Evolutionary conservation across 345 rosid species (phyloP), one percentile per base, ranked within the genome.

Genomic region (Moricandia moricandioides): DNA sequence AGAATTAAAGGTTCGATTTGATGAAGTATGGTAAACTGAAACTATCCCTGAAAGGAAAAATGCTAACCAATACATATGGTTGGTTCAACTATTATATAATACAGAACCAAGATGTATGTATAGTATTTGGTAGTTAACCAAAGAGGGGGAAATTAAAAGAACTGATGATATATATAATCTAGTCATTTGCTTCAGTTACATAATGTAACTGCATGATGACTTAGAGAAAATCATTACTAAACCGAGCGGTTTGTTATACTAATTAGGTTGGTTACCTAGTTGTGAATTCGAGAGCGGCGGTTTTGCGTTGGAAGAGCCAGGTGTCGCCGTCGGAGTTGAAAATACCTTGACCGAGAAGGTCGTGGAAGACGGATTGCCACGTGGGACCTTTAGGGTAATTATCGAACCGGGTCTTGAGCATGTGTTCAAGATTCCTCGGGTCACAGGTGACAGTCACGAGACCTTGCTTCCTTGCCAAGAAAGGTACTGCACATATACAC

Each of bases 341-440:
- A 78, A 94, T 91, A 39, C 98, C 98, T 69, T 91, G 79, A 8
- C 98, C 97, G 3, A 94, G 98, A 12, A 94, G 84, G 72, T 94
- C 98, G 37, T 91, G 97, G 56, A 94, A 91, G 29, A 94, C 98
- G 6, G 90, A 90, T 58, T 94, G 95, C 97, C 98, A 91, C 7
- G 97, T 91, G 17, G 98, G 98, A n/a, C 98, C 98, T 76, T 94
- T 94, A 10, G 98, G 98, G 80, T 91, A 94, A 72, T 94, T 94
- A 12, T 89, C 87, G 75, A 94, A 94, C 8, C 95, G 88, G 83
- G 85, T 83, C 86, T 91, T 94, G 78, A 94, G 83, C 61, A 94
- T 86, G 58, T 89, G 94, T 88, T 89, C 98, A 8, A 94, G 49
- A 47, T 94, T 94, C 79, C 78, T 84, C 1, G 96, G 97, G 75